Evolutionary conservation across 2,329 filamentous ascomycete species (phyloP).

Genomic region (Cadophora sp.): DNA sequence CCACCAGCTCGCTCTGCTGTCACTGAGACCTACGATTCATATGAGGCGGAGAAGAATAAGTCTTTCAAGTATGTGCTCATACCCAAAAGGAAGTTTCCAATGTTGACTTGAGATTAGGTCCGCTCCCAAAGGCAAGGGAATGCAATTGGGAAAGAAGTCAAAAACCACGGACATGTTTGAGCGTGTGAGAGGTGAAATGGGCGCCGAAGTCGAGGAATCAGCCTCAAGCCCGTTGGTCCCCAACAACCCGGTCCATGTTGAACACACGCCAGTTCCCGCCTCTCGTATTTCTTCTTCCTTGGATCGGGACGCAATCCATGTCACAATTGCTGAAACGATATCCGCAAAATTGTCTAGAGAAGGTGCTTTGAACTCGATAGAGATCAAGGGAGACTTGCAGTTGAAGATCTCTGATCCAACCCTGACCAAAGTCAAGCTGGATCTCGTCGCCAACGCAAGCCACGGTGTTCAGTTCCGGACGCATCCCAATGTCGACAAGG

Average conservation of each 20-base stretch:
- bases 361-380: constrained; percentile 83
- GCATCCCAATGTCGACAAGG: constrained; percentile 95
- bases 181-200: constrained; percentile 89
- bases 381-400: constrained; percentile 91
- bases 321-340: constrained; percentile 89
- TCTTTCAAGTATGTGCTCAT: constrained; percentile 70
- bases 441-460: constrained; percentile 75
- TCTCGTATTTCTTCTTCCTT: constrained; percentile 68
- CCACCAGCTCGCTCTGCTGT: constrained; percentile 76
- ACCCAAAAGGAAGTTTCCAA: not conserved
- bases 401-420: constrained; percentile 88
- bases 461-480: constrained; percentile 92
- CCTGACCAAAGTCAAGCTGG: constrained; percentile 90
- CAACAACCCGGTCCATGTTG: constrained; percentile 56
- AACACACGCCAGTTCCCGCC: constrained; percentile 56
- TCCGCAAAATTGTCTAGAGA: constrained; percentile 88
- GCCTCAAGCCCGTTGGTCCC: constrained; percentile 68
- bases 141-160: constrained; percentile 99
- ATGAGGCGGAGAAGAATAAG: constrained; percentile 98
- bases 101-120: constrained; percentile 52
- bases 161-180: constrained; percentile 98
- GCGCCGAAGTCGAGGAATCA: constrained; percentile 79
- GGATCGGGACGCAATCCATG: constrained; percentile 85
- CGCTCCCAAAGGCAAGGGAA: constrained; percentile 90
- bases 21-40: constrained; percentile 87